phyloP scores from a whole-genome alignment of 495 filamentous ascomycete genomes.

The Xylaria cubensis region DNA sequence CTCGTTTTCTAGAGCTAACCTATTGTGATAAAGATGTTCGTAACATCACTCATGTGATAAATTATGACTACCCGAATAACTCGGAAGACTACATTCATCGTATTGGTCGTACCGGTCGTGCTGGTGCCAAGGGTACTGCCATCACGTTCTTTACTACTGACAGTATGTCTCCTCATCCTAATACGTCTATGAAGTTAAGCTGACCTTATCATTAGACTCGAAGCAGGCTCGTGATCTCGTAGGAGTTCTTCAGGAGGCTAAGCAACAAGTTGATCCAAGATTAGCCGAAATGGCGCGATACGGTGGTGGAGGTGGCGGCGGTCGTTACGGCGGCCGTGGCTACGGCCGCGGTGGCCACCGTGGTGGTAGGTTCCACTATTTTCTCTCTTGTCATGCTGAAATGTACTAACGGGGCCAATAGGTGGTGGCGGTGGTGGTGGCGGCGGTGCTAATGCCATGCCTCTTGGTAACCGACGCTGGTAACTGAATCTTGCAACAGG shows the following conservation, averaged over 20 bases:
- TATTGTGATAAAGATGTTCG: constrained; percentile 87
- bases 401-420: constrained; percentile 32
- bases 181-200: constrained; percentile 19
- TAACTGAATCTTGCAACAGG: constrained; percentile 34
- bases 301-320: constrained; percentile 82
- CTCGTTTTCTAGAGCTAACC: constrained; percentile 77
- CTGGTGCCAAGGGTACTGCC: constrained; percentile 88
- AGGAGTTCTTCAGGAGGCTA: constrained; percentile 89
- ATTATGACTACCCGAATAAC: constrained; percentile 99
- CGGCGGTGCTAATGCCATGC: constrained; percentile 53
- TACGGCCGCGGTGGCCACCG: constrained; percentile 70
- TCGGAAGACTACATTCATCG: constrained; percentile 99
- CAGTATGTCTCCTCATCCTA: constrained; percentile 67
- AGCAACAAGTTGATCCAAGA: constrained; percentile 97
- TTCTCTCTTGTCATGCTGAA: background rate
- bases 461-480: constrained; percentile 57
- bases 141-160: constrained; percentile 99
- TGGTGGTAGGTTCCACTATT: constrained; percentile 54
- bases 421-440: constrained; percentile 34
- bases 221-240: constrained; percentile 98
- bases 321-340: constrained; percentile 64
- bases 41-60: constrained; percentile 99
- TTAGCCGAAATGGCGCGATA: constrained; percentile 96
- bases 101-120: constrained; percentile 96
- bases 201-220: constrained; percentile 68